Evolutionary conservation across 768 basidiomycete species (phyloP).

Genomic region (Auricularia auricula-judae): DNA sequence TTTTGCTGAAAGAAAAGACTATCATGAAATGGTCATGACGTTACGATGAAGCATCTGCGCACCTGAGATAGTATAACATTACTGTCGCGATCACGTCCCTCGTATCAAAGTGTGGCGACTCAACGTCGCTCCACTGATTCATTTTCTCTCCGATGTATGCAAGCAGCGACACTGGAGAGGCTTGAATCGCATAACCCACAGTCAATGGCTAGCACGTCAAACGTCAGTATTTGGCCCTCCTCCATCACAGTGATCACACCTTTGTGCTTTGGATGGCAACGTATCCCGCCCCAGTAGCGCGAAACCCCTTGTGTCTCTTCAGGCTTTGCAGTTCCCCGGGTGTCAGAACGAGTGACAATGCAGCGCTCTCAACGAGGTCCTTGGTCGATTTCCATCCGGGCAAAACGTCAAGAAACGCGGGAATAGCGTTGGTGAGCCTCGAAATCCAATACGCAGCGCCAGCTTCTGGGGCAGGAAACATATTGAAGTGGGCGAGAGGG

Average conservation of each 20-base stretch:
- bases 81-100: constrained; percentile 11
- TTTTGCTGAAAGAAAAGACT: neutral
- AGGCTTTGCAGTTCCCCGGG: constrained; percentile 4
- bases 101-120: constrained; percentile 3
- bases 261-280: constrained; percentile 9
- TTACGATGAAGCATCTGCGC: neutral
- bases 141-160: constrained; percentile 14
- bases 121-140: constrained; percentile 11
- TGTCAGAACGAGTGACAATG: neutral
- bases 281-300: constrained; percentile 8
- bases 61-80: constrained; percentile 12
- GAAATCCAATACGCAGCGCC: neutral
- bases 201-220: constrained; percentile 9
- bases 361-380: neutral
- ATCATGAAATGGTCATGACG: too few species aligned
- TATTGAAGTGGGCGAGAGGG: constrained; percentile 13
- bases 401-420: neutral
- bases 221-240: neutral
- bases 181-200: constrained; percentile 11
- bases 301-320: constrained; percentile 6
- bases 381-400: neutral
- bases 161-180: constrained; percentile 11
- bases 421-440: neutral
- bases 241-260: neutral
- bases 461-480: constrained; percentile 8